These are phyloP conservation scores for Auriscalpium vulgare DNA, from an alignment of 768 basidiomycete species.

Conservation along the genomic window DNA sequence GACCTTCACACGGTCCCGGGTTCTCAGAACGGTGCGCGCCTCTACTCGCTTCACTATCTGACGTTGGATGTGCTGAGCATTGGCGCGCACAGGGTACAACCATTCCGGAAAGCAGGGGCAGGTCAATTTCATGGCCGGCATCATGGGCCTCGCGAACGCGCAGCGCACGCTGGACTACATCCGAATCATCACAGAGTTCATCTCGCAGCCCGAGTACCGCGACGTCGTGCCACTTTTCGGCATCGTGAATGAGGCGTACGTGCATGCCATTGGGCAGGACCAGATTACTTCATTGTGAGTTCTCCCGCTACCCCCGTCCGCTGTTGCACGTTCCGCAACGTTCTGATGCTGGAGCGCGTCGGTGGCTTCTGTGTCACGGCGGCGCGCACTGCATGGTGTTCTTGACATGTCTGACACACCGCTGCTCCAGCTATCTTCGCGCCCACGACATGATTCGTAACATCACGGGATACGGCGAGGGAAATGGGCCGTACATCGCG, in stretches of 20 bases:
- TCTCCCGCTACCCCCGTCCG: constrained; percentile 1
- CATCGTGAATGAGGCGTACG: constrained; percentile 57
- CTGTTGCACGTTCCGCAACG: constrained; percentile 4
- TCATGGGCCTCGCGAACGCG: constrained; percentile 88
- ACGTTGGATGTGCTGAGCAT: not conserved
- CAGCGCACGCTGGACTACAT: constrained; percentile 75
- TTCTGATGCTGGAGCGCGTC: constrained; percentile 14
- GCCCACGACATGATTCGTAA: constrained; percentile 58
- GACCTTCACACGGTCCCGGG: constrained; percentile 83
- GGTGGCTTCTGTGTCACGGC: no score
- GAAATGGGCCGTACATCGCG: constrained; percentile 52
- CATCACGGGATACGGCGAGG: constrained; percentile 70
- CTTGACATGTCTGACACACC: constrained; percentile 9
- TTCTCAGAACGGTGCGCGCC: constrained; percentile 59
- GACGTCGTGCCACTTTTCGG: constrained; percentile 57
- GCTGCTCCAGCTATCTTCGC: constrained; percentile 43
- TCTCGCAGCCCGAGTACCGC: constrained; percentile 66
- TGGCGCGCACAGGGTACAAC: constrained; percentile 35
- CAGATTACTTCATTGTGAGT: constrained; percentile 56
- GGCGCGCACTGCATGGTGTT: not conserved
- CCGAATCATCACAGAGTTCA: constrained; percentile 73
- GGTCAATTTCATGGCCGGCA: constrained; percentile 60
- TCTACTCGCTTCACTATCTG: not conserved
- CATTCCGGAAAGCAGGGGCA: constrained; percentile 54
- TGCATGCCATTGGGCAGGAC: constrained; percentile 46